Percentiles rank a stretch among this genome's conserved stretches.
Conservation (phyloP, 345 rosid genomes). For the Acer negundo region DNA sequence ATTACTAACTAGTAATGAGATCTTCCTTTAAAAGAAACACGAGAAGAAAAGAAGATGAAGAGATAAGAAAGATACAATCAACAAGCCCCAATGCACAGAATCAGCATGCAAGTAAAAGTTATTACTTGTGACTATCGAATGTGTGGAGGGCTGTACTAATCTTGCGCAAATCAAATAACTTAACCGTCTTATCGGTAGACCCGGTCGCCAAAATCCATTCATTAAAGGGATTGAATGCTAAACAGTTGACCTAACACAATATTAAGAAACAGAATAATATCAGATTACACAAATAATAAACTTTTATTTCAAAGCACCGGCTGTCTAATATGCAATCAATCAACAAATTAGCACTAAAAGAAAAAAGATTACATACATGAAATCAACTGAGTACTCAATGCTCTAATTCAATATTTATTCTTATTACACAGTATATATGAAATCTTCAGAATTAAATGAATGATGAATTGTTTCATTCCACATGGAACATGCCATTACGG, state of each 20-base stretch:
- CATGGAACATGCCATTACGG: background rate
- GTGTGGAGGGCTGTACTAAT: slow-evolving; percentile 84
- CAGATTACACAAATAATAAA: slow-evolving; percentile 4
- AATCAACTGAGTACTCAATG: background rate
- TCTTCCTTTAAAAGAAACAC: background rate
- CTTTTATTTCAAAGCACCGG: background rate
- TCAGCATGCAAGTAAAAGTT: background rate
- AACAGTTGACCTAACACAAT: slow-evolving; percentile 76
- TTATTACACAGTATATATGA: background rate
- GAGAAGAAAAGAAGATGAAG: too few species aligned
- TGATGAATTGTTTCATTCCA: background rate
- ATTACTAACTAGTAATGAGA: background rate
- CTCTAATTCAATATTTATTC: background rate
- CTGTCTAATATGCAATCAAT: background rate
- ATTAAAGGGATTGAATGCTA: slow-evolving; percentile 97
- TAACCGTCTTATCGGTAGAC: slow-evolving; percentile 97
- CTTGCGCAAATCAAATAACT: slow-evolving; percentile 91
- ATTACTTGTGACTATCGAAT: slow-evolving; percentile 95
- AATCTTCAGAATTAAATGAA: background rate
- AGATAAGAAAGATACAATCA: background rate
- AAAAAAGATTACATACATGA: background rate
- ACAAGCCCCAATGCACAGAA: background rate
- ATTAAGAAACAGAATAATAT: slow-evolving; percentile 6
- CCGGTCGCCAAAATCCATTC: slow-evolving; percentile 99
- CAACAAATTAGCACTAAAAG: background rate